Evolutionary conservation across 176 grass and related monocot genomes (phyloP).

Genomic region (Carex parvula): DNA sequence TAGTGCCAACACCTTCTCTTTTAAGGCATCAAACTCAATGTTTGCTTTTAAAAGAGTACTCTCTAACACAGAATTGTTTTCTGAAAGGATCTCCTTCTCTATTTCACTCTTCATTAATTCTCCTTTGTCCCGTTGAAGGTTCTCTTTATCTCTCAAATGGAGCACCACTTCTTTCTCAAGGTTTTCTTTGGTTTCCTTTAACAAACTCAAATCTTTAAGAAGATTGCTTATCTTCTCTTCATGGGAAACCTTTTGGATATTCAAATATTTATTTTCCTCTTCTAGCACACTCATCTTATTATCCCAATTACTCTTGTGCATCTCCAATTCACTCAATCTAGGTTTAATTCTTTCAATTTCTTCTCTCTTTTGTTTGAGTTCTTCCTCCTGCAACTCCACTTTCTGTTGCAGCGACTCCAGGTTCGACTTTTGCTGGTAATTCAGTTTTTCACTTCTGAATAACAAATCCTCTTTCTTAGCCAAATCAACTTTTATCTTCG

Average conservation of each 20-base stretch:
- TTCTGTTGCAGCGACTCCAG: slow-evolving; percentile 3
- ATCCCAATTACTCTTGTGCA: no score
- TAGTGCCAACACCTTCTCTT: neutral
- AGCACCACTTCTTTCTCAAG: slow-evolving; percentile 10
- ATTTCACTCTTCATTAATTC: neutral
- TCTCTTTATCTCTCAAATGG: slow-evolving; percentile 9
- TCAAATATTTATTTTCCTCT: no score
- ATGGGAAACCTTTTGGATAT: no score
- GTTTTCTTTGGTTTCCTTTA: no score
- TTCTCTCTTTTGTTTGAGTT: no score
- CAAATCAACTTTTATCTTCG: slow-evolving; percentile 22
- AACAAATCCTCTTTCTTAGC: slow-evolving; percentile 33
- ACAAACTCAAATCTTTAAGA: no score
- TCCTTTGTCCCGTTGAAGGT: slow-evolving; percentile 4
- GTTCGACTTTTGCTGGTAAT: slow-evolving; percentile 19
- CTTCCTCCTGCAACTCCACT: neutral
- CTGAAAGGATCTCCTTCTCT: slow-evolving; percentile 13
- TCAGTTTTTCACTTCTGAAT: slow-evolving; percentile 4
- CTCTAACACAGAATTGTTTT: slow-evolving; percentile 14
- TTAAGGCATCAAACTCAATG: slow-evolving; percentile 3
- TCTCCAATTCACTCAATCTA: no score
- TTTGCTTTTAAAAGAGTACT: slow-evolving; percentile 10
- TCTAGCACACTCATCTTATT: no score
- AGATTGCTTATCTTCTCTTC: no score
- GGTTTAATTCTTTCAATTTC: no score